Evolutionary conservation across 2,329 filamentous ascomycete species (phyloP), one percentile per base, ranked within the genome.

Genomic region (Cladophialophora carrionii): DNA sequence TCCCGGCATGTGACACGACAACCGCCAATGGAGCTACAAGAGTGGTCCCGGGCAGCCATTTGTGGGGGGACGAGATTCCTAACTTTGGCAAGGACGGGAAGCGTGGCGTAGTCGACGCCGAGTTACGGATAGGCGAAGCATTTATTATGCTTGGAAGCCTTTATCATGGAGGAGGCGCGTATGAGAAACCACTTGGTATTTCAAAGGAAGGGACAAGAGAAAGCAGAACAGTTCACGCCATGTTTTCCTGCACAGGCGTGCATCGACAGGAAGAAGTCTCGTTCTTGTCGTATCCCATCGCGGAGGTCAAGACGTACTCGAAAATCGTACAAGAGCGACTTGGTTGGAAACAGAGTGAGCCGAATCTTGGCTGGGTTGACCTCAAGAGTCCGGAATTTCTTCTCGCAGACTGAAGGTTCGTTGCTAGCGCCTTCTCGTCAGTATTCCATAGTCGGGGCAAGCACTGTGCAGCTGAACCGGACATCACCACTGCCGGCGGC

Each of bases 331-430:
- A 74, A 46, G 74, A 78, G 20, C 72, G 77, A 24, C 62, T 79
- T 54, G 77, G 77, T 1, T 79, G 77, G 77, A 78, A 76, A 64
- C 76, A 78, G 61, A 75, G 74, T 34, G 77, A 79, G 61, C 77
- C 76, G 20, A 78, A 78, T 61, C 62, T 79, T 32, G 77, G 77
- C 1, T 79, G 77, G 77, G 75, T 79, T 17, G 78, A 78, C 68
- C 69, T 79, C 49, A 76, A 74, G 64, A 75, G 73, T 24, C 77
- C 76, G 0, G 76, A 79, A 51, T 75, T 72, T 52, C 61, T 77
- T 7, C 64, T 69, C 22, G 56, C 61, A 26, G 43, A 67, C 63
- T 60, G 53, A 65, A 53, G 4, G 26, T 6, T 7, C 20, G 29
- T 26, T 20, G 17, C 26, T 37, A 41, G 14, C 17, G 60, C 37